Evolutionary conservation across 23 red algal species (phyloP).

Genomic region (Gracilariopsis chorda): DNA sequence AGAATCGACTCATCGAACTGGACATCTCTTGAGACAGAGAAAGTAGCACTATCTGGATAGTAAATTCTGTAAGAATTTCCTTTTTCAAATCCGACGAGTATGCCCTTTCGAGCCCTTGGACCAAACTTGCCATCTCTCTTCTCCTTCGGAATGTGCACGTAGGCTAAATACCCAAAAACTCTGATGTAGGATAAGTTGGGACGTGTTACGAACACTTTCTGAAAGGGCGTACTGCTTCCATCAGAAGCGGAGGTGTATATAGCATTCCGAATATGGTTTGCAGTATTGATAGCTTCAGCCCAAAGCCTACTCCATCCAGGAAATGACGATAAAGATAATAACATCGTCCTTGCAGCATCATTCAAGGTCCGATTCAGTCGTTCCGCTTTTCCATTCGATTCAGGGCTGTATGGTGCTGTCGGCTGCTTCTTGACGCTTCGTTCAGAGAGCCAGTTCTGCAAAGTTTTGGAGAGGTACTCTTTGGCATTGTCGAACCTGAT

Average conservation of each 20-base stretch:
- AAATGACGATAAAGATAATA: too few relatives aligned
- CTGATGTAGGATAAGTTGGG: conserved; percentile 15
- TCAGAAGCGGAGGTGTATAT: background rate
- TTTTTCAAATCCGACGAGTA: conserved; percentile 18
- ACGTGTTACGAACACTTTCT: background rate
- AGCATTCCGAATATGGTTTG: background rate
- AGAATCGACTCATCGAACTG: conserved; percentile 10
- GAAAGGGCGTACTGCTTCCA: background rate
- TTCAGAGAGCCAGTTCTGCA: too few relatives aligned
- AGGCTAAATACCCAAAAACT: background rate
- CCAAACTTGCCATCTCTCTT: conserved; percentile 8
- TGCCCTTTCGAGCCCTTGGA: background rate
- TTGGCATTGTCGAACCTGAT: too few relatives aligned
- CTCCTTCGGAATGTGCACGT: conserved; percentile 19
- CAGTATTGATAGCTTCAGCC: background rate
- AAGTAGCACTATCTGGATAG: background rate
- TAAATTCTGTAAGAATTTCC: conserved; percentile 31
- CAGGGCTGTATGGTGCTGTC: too few relatives aligned
- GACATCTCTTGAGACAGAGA: conserved; percentile 1
- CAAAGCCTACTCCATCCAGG: too few relatives aligned
- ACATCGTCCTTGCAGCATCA: too few relatives aligned
- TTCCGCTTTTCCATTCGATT: too few relatives aligned
- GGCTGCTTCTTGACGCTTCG: too few relatives aligned
- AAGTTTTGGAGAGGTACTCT: too few relatives aligned
- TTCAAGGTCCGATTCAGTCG: too few relatives aligned